These are phyloP conservation scores for Penicillium daleae DNA, from an alignment of 495 filamentous ascomycete genomes.

Conservation along the genomic window DNA sequence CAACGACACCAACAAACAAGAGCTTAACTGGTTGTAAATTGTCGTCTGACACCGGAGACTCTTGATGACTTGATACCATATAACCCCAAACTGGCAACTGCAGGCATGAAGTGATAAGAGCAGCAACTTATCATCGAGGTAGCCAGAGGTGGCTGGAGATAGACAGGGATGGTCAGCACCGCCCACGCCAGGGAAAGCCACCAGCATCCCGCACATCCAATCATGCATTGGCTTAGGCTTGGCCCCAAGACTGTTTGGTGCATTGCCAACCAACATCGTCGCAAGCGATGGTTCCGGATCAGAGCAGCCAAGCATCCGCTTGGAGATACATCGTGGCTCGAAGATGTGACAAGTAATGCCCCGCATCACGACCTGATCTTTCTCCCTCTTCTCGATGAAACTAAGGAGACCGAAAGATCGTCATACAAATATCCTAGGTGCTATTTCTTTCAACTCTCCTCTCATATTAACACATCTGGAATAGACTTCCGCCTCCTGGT, in stretches of 20 bases:
- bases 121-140: background rate
- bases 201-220: slow-evolving; percentile 13
- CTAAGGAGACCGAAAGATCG: background rate
- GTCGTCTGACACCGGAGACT: background rate
- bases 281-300: slow-evolving; percentile 11
- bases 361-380: slow-evolving; percentile 13
- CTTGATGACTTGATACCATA: background rate
- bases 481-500: background rate
- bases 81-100: background rate
- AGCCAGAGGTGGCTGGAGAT: slow-evolving; percentile 7
- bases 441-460: background rate
- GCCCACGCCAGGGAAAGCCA: background rate
- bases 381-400: slow-evolving; percentile 17
- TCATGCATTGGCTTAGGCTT: background rate
- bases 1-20: background rate
- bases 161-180: slow-evolving; percentile 5
- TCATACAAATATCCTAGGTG: slow-evolving; percentile 4
- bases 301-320: slow-evolving; percentile 25
- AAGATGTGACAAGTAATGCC: slow-evolving; percentile 14
- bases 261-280: slow-evolving; percentile 11
- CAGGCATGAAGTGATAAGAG: background rate
- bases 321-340: slow-evolving; percentile 10
- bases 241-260: slow-evolving; percentile 19
- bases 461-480: background rate
- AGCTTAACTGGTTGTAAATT: background rate